These are phyloP conservation scores for Venturia aucupariae DNA, from an alignment of 2,329 filamentous ascomycete genomes.

Conservation along the genomic window DNA sequence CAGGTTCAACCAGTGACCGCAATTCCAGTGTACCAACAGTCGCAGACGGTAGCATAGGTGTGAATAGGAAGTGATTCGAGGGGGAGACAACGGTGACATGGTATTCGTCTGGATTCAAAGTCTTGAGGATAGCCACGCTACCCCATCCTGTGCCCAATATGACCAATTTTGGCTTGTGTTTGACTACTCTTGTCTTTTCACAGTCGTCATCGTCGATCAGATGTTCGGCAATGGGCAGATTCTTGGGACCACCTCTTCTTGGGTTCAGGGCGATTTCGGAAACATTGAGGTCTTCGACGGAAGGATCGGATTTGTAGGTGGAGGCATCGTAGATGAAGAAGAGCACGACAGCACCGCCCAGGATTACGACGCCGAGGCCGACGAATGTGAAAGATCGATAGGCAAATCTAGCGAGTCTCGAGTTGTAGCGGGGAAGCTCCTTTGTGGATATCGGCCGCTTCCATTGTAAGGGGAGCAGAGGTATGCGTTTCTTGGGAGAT, in stretches of 20 bases:
- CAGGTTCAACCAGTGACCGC: constrained; percentile 84
- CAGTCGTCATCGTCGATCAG: constrained; percentile 83
- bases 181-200: constrained; percentile 58
- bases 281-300: constrained; percentile 66
- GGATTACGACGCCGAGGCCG: constrained; percentile 65
- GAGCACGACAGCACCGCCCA: constrained; percentile 59
- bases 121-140: constrained; percentile 83
- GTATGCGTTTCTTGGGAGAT: not conserved
- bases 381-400: constrained; percentile 63
- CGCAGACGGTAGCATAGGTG: constrained; percentile 92
- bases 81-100: constrained; percentile 93
- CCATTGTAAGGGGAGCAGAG: not conserved
- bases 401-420: constrained; percentile 39
- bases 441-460: not conserved
- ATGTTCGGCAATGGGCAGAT: constrained; percentile 80
- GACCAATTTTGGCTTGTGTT: constrained; percentile 86
- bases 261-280: constrained; percentile 75
- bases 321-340: constrained; percentile 94
- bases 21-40: constrained; percentile 93
- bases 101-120: constrained; percentile 81
- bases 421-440: not conserved
- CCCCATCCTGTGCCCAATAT: constrained; percentile 94
- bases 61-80: constrained; percentile 95
- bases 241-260: constrained; percentile 80
- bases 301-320: constrained; percentile 70